Evolutionary conservation across 1,139 yeast genomes (phyloP).

Genomic region (Protomyces pachydermus): DNA sequence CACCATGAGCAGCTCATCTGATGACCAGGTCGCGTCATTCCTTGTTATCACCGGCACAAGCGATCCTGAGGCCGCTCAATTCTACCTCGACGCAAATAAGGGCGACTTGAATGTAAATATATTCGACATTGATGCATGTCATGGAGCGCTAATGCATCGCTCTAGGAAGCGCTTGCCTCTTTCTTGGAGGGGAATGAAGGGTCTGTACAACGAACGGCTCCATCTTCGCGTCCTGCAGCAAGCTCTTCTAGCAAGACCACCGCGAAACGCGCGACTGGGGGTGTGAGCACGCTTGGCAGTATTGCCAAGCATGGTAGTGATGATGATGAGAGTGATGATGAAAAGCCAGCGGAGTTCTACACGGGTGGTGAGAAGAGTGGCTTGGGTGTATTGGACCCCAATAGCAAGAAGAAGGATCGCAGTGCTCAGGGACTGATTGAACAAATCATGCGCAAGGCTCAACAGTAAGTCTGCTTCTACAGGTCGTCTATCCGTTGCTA

Average conservation of each 20-base stretch:
- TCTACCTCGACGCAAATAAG: slow-evolving; percentile 2
- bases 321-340: slow-evolving; percentile 52
- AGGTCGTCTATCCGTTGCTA: slow-evolving; percentile 35
- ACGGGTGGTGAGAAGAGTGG: slow-evolving; percentile 97
- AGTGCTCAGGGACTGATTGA: slow-evolving; percentile 44
- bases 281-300: slow-evolving; percentile 45
- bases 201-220: not conserved
- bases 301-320: slow-evolving; percentile 38
- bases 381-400: slow-evolving; percentile 88
- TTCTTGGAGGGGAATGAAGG: too few species aligned
- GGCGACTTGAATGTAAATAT: slow-evolving; percentile 14
- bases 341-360: slow-evolving; percentile 44
- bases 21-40: not conserved
- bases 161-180: too few species aligned
- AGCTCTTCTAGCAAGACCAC: not conserved
- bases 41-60: slow-evolving; percentile 1
- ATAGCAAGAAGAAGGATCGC: slow-evolving; percentile 38
- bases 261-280: not conserved
- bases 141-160: not conserved
- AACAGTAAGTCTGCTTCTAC: slow-evolving; percentile 43
- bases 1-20: not conserved
- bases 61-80: not conserved
- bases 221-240: not conserved
- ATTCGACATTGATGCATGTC: not conserved
- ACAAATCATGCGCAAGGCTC: slow-evolving; percentile 59